These are phyloP conservation scores for Dactylonectria macrodidyma DNA, from an alignment of 2,329 filamentous ascomycete species.

Conservation along the genomic window DNA sequence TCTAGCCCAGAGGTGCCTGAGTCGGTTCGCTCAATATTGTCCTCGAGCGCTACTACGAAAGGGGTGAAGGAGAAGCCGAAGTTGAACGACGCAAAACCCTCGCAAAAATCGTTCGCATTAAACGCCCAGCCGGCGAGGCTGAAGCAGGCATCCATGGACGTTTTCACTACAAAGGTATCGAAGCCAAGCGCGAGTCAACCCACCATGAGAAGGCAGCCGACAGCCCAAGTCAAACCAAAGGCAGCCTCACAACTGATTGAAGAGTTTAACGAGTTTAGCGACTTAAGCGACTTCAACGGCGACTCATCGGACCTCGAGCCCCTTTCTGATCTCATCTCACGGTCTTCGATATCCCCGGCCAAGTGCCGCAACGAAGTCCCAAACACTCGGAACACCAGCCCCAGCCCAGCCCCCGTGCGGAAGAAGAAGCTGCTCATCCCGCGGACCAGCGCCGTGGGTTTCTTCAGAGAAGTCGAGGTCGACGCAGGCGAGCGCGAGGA, in stretches of 20 bases:
- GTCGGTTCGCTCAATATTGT: conserved; percentile 46
- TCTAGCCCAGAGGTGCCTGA: conserved; percentile 39
- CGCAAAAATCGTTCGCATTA: conserved; percentile 8
- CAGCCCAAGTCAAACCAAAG: background rate
- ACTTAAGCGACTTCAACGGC: conserved; percentile 33
- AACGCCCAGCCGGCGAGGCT: conserved; percentile 33
- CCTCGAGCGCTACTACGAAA: conserved; percentile 39
- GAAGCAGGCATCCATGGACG: conserved; percentile 54
- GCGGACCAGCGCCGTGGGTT: conserved; percentile 55
- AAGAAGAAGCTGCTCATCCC: conserved; percentile 59
- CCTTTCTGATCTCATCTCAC: conserved; percentile 19
- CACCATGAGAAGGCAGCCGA: conserved; percentile 10
- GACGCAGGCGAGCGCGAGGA: conserved; percentile 47
- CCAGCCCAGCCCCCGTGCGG: conserved; percentile 38
- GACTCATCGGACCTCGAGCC: conserved; percentile 27
- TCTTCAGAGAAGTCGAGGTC: conserved; percentile 54
- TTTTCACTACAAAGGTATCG: conserved; percentile 43
- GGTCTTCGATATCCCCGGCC: conserved; percentile 16
- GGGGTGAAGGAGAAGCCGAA: conserved; percentile 31
- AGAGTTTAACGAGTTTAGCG: conserved; percentile 19
- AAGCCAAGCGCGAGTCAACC: conserved; percentile 26
- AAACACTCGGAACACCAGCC: background rate
- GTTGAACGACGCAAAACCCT: background rate
- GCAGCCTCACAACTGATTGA: background rate
- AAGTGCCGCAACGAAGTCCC: conserved; percentile 24